A percentile compares a stretch with the other conserved stretches of the same genome.
Evolutionary conservation across 208 protist genomes (phyloP).

Genomic region (Leishmania tropica): DNA sequence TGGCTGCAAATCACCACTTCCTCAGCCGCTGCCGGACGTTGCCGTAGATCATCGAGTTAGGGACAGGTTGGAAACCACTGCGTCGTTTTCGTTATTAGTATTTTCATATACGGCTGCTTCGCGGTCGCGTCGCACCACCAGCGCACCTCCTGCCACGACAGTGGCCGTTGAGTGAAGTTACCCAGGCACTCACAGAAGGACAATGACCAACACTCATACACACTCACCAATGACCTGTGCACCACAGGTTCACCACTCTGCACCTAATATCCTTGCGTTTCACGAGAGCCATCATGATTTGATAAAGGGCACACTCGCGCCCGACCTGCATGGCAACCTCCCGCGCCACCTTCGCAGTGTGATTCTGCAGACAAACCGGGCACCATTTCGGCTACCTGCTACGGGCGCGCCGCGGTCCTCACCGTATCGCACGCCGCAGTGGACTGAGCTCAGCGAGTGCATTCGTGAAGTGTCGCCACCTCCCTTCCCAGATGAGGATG

Average conservation of each 20-base stretch:
- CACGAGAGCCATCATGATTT: slow-evolving; percentile 56
- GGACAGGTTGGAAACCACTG: too few species aligned
- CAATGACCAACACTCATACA: not conserved
- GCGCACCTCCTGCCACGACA: not conserved
- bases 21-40: not conserved
- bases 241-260: not conserved
- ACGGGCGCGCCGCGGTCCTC: not conserved
- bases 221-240: slow-evolving; percentile 6
- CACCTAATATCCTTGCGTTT: slow-evolving; percentile 37
- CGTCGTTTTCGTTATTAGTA: not conserved
- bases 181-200: not conserved
- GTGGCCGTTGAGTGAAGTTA: not conserved
- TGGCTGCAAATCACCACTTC: not conserved
- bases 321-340: slow-evolving; percentile 20
- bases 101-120: not conserved
- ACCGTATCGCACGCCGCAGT: slow-evolving; percentile 21
- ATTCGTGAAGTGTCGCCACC: slow-evolving; percentile 19
- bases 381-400: slow-evolving; percentile 7
- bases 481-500: not conserved
- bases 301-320: slow-evolving; percentile 35
- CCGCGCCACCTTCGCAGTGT: slow-evolving; percentile 9
- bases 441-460: slow-evolving; percentile 28
- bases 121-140: not conserved
- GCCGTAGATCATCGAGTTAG: too few species aligned
- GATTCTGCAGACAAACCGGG: not conserved